Evolutionary conservation across 225 moss, liverwort and hornwort species (phyloP).

Genomic region (Pseudisothecium myosuroides): DNA sequence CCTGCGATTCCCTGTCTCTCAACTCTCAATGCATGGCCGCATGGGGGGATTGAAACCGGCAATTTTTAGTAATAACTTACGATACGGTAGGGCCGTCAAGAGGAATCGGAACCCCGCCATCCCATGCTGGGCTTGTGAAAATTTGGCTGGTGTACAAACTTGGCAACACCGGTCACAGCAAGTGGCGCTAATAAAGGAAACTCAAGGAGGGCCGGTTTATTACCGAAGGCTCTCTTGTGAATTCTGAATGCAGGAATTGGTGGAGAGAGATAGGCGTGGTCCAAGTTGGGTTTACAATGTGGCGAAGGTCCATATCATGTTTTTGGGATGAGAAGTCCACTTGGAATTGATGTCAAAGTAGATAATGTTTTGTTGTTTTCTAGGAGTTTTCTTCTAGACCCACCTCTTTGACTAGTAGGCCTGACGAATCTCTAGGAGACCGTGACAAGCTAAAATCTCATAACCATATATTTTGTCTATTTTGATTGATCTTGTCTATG

Average conservation of each 20-base stretch:
- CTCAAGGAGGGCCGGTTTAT: neutral
- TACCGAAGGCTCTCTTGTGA: neutral
- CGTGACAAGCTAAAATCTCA: accelerated
- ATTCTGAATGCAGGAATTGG: neutral
- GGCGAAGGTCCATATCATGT: neutral
- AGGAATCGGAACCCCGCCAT: neutral
- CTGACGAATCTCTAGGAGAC: accelerated
- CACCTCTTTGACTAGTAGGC: neutral
- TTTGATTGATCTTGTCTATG: neutral
- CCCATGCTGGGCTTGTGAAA: neutral
- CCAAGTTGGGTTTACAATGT: neutral
- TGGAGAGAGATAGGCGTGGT: neutral
- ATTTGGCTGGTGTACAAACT: neutral
- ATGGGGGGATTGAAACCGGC: too few species aligned
- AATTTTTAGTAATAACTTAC: neutral
- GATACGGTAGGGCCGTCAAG: neutral
- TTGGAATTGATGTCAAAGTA: neutral
- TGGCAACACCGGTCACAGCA: neutral
- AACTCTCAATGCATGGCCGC: too few species aligned
- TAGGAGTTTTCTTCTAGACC: neutral
- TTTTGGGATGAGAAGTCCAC: neutral
- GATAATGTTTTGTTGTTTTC: accelerated
- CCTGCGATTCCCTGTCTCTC: neutral
- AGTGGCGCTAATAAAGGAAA: neutral
- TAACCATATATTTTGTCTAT: neutral